These are phyloP conservation scores for Beta vulgaris DNA, from an alignment of 148 eudicot species.

Conservation along the genomic window DNA sequence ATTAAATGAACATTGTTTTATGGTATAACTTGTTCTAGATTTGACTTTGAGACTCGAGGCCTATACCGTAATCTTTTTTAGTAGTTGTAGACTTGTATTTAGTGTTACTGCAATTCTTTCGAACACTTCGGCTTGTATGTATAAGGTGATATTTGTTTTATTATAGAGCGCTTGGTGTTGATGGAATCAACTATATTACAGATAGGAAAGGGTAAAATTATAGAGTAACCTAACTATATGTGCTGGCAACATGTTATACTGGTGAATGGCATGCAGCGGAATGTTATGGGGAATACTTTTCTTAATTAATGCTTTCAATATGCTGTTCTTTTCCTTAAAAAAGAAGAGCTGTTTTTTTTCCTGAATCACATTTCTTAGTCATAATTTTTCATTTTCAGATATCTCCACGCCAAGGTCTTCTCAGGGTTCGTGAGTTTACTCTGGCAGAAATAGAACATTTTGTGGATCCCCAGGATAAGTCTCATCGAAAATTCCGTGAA, in stretches of 20 bases:
- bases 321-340: too few relatives aligned
- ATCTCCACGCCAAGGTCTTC: slow-evolving; percentile 95
- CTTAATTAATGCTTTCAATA: not conserved
- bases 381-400: slow-evolving; percentile 49
- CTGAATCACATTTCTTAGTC: not conserved
- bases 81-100: not conserved
- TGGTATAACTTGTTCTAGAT: not conserved
- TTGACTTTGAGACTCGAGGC: not conserved
- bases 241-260: not conserved
- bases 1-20: not conserved
- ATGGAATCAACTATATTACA: not conserved
- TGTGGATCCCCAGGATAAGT: slow-evolving; percentile 93
- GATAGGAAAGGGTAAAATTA: not conserved
- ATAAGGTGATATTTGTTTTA: not conserved
- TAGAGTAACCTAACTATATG: too few relatives aligned
- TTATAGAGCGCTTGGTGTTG: not conserved
- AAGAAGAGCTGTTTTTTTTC: too few relatives aligned
- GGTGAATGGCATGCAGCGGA: not conserved
- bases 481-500: slow-evolving; percentile 83
- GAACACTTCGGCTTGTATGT: not conserved
- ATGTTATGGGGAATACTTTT: not conserved
- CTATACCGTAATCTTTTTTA: not conserved
- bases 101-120: not conserved
- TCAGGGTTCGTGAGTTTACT: slow-evolving; percentile 93
- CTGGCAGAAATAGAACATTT: slow-evolving; percentile 96